Conservation (phyloP, 2,329 filamentous ascomycete genomes). For the Fusarium cicatricum region DNA sequence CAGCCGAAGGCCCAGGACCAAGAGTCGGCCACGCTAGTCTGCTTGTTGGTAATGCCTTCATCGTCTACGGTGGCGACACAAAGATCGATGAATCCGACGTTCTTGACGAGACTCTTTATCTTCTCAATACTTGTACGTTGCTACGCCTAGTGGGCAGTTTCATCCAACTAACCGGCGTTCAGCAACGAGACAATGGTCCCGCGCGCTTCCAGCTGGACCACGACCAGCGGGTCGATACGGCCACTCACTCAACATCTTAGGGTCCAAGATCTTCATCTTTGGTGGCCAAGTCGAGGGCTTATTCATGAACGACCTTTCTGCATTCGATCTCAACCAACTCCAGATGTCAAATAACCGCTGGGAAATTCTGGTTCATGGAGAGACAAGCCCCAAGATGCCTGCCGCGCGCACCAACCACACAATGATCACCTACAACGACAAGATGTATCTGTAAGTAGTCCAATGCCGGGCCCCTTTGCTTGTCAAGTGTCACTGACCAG, state of each 20-base stretch:
- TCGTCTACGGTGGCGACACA: constrained; percentile 97
- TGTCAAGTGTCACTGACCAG: constrained; percentile 17
- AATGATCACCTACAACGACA: constrained; percentile 90
- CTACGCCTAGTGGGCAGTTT: background rate
- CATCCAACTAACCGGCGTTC: constrained; percentile 26
- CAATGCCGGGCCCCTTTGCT: background rate
- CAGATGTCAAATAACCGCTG: constrained; percentile 91
- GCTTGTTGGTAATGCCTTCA: constrained; percentile 97
- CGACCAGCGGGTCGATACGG: constrained; percentile 92
- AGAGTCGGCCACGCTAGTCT: constrained; percentile 94
- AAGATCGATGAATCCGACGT: constrained; percentile 94
- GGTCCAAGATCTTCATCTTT: constrained; percentile 97
- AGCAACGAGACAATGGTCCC: constrained; percentile 98
- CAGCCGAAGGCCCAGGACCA: constrained; percentile 91
- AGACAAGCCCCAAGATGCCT: constrained; percentile 67
- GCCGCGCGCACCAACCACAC: constrained; percentile 95
- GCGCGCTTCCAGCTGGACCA: constrained; percentile 85
- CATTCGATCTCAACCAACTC: constrained; percentile 94
- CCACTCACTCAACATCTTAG: constrained; percentile 94
- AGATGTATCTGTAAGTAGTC: constrained; percentile 81
- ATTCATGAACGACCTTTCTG: constrained; percentile 97
- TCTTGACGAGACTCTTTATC: constrained; percentile 93
- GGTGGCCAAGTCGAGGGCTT: constrained; percentile 96
- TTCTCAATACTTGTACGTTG: constrained; percentile 93
- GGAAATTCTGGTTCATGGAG: constrained; percentile 84